phyloP scores from a whole-genome alignment of 345 rosid species.

The Eucalyptus grandis region DNA sequence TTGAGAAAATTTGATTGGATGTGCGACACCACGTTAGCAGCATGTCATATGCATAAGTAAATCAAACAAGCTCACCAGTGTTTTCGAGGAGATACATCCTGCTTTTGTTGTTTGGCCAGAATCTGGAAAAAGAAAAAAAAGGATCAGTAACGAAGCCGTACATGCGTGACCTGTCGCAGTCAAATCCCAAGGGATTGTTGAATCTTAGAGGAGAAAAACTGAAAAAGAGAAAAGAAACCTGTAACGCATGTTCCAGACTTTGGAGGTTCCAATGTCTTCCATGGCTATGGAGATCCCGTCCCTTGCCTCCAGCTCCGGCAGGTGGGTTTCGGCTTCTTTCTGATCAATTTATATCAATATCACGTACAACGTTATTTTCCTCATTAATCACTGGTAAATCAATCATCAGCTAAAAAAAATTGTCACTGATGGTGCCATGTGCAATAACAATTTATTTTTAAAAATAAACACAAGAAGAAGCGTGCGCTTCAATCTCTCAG shows the following conservation, averaged over 20 bases:
- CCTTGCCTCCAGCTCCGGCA: slow-evolving; percentile 92
- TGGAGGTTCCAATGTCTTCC: slow-evolving; percentile 98
- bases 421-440: background rate
- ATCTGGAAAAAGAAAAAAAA: slow-evolving; percentile 32
- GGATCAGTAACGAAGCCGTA: background rate
- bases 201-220: background rate
- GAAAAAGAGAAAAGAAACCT: slow-evolving; percentile 23
- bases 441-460: background rate
- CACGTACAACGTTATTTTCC: background rate
- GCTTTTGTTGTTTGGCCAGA: slow-evolving; percentile 99
- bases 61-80: slow-evolving; percentile 37
- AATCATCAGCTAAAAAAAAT: background rate
- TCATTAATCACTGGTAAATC: background rate
- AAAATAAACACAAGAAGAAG: background rate
- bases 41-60: background rate
- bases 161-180: background rate
- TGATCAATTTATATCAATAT: background rate
- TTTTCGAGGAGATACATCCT: slow-evolving; percentile 99
- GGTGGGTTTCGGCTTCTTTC: slow-evolving; percentile 98
- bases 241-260: slow-evolving; percentile 97
- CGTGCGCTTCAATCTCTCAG: background rate
- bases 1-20: background rate
- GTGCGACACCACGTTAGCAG: background rate
- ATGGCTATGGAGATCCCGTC: slow-evolving; percentile 93
- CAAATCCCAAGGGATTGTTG: background rate